Base-by-base conservation (phyloP, 1,139 yeast genomes). In the Pichia cactophila region DNA sequence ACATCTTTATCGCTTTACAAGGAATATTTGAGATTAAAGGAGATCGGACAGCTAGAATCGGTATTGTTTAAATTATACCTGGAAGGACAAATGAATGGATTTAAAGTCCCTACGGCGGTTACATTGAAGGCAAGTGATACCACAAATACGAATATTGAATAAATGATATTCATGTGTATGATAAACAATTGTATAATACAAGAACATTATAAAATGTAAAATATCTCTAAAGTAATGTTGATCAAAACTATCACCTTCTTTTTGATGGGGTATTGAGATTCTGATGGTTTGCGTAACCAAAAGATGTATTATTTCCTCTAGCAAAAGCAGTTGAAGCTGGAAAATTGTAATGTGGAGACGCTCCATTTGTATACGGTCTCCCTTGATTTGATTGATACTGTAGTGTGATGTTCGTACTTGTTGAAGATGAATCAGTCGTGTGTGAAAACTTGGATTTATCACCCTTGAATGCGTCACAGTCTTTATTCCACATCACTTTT, bases 1-100 rank as follows among this genome's bases (percentile, higher is more conserved):
- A 84, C 94, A 12, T 98, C 99, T 0, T 73, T 94, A 57, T 67
- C 79, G 47, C 70, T 94, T 42, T 94, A 86, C 68, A 79, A 80
- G 56, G 82, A 80, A 61, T 90, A 86, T 60, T 68, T 78, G 58
- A 81, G 82, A 57, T 71, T 90, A 56, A 70, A 71, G 50, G 73
- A 71, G 4, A 65, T 68, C 0, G 92, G 86, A 0, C 73, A 71
- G 31, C 77, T 90, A 54, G 87, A 85, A 41, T 67, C 66, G 9
- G 74, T 79, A 1, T 71, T 92, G 59, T 77, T 81, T 45, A 74
- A 76, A 43, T 75, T 94, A 12, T 90, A 90, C 61, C 71, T 75
- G 33, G 95, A 87, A 63, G 98, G 98, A 1, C 76, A 80, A 51
- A 68, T 69, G 44, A 62, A 73, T 38, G 77, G 80, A 56, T 83